Evolutionary conservation across 208 protist genomes (phyloP).

Genomic region (Angomonas desouzai): DNA sequence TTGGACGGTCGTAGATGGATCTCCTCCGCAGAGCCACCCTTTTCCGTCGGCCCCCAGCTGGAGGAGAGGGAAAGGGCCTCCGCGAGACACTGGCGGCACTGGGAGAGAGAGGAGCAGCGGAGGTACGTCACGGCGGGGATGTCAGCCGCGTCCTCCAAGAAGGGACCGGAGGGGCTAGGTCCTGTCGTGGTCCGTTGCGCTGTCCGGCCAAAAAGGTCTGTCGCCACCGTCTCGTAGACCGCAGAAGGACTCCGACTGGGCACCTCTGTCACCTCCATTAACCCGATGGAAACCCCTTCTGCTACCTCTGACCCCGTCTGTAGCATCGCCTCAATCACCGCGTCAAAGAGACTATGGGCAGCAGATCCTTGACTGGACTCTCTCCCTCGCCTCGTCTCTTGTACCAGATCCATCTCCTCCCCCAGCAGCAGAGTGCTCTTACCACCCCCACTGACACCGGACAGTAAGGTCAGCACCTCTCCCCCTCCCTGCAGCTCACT

Average conservation of each 20-base stretch:
- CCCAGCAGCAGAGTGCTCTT: slow-evolving; percentile 7
- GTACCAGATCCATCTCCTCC: neutral
- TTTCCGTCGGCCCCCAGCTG: neutral
- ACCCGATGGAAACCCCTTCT: neutral
- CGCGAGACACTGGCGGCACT: neutral
- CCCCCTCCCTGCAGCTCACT: slow-evolving; percentile 6
- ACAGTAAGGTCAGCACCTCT: slow-evolving; percentile 4
- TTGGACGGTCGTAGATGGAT: neutral
- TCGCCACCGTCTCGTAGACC: neutral
- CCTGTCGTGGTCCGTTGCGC: neutral
- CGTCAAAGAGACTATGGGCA: slow-evolving; percentile 1
- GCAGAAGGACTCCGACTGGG: neutral
- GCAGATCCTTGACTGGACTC: neutral
- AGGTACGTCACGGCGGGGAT: slow-evolving; percentile 3
- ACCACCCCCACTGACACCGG: neutral
- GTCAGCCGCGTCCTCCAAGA: slow-evolving; percentile 9
- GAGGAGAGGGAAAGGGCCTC: neutral
- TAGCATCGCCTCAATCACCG: neutral
- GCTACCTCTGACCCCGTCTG: neutral
- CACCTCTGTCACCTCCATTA: slow-evolving; percentile 9
- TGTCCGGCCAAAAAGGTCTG: neutral
- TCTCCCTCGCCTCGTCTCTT: neutral
- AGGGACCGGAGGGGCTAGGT: neutral
- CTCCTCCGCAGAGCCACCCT: neutral
- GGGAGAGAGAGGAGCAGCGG: neutral